A percentile compares a stretch with the other conserved stretches of the same genome.
Conservation (phyloP, 805 yeast genomes). For the Pichia nakasei region DNA sequence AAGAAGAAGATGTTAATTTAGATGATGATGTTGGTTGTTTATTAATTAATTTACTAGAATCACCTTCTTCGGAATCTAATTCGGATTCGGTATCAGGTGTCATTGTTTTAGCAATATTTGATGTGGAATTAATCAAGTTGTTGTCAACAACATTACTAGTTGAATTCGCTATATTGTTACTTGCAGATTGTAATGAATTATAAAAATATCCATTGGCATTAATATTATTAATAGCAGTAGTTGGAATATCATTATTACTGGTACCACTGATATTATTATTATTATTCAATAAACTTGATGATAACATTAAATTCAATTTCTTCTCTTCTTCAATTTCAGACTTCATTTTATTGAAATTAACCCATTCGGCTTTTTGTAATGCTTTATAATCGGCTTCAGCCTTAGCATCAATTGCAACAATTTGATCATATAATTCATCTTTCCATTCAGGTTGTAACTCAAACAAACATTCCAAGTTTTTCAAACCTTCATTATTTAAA, state of each 20-base stretch:
- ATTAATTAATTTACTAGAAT: background rate
- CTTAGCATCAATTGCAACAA: conserved; percentile 24
- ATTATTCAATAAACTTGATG: background rate
- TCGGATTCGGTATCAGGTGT: background rate
- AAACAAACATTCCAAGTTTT: conserved; percentile 16
- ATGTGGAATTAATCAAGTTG: conserved; percentile 3
- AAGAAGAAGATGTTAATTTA: background rate
- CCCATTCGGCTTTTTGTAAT: conserved; percentile 29
- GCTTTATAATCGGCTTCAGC: conserved; percentile 33
- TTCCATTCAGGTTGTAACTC: conserved; percentile 26
- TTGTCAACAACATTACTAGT: no score
- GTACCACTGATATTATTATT: conserved; percentile 19
- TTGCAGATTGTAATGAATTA: conserved; percentile 2
- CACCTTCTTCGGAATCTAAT: background rate
- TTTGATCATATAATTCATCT: conserved; percentile 21
- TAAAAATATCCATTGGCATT: conserved; percentile 7
- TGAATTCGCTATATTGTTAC: conserved; percentile 1
- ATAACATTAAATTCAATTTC: background rate
- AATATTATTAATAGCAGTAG: conserved; percentile 14
- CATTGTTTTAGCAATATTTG: background rate
- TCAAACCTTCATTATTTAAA: conserved; percentile 21
- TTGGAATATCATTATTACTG: conserved; percentile 13
- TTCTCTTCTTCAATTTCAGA: conserved; percentile 16
- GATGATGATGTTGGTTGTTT: background rate
- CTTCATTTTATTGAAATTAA: conserved; percentile 21